These are phyloP conservation scores for Rhodotorula paludigena DNA, from an alignment of 768 basidiomycete species.

Conservation along the genomic window DNA sequence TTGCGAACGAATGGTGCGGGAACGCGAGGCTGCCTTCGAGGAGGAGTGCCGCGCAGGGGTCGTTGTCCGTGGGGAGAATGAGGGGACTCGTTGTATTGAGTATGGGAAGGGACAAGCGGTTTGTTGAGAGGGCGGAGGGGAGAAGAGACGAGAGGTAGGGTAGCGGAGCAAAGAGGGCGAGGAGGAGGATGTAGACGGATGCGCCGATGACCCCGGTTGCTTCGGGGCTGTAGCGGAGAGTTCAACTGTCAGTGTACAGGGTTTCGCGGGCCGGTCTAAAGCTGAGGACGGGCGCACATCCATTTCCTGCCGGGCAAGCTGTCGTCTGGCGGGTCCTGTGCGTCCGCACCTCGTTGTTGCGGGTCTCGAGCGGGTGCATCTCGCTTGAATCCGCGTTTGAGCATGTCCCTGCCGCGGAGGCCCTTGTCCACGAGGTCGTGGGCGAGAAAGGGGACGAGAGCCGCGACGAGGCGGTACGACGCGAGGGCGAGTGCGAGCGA, in stretches of 20 bases:
- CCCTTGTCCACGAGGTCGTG: slow-evolving; percentile 73
- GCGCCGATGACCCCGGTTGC: slow-evolving; percentile 88
- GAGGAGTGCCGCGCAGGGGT: background rate
- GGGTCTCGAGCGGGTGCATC: slow-evolving; percentile 51
- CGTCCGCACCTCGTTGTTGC: slow-evolving; percentile 24
- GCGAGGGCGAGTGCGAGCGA: slow-evolving; percentile 51
- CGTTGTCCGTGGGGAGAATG: background rate
- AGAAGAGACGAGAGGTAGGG: slow-evolving; percentile 67
- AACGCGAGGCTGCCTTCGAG: slow-evolving; percentile 43
- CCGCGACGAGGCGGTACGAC: slow-evolving; percentile 69
- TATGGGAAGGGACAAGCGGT: background rate
- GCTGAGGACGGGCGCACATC: background rate
- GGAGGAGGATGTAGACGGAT: slow-evolving; percentile 72
- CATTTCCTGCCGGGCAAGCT: slow-evolving; percentile 18
- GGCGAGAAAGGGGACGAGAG: slow-evolving; percentile 76
- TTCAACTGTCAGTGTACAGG: background rate
- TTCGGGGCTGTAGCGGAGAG: slow-evolving; percentile 64
- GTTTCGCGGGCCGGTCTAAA: background rate
- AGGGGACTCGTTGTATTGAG: slow-evolving; percentile 3
- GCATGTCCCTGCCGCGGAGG: slow-evolving; percentile 76
- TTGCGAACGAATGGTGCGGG: slow-evolving; percentile 63
- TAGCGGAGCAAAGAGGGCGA: slow-evolving; percentile 92
- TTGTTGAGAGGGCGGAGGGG: slow-evolving; percentile 10
- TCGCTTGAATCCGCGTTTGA: slow-evolving; percentile 64
- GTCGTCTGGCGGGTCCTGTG: slow-evolving; percentile 43